phyloP scores from a whole-genome alignment of 1,139 yeast genomes.

The Pichia sp. region DNA sequence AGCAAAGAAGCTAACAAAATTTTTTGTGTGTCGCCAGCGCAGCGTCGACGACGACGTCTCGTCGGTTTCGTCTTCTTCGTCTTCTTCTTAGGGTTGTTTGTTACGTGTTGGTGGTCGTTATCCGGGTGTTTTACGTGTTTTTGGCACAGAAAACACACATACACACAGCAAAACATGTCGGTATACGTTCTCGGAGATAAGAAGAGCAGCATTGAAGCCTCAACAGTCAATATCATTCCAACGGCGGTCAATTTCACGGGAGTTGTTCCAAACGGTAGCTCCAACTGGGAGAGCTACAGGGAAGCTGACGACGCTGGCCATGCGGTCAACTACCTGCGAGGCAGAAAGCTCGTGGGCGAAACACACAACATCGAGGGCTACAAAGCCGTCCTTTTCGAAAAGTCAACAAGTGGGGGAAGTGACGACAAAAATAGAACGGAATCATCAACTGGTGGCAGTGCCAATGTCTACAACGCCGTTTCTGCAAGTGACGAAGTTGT shows the following conservation, averaged over 20 bases:
- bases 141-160: too few species aligned
- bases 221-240: constrained; percentile 15
- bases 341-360: constrained; percentile 18
- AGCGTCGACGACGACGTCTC: too few species aligned
- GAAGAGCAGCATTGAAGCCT: neutral
- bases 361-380: neutral
- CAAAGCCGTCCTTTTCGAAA: constrained; percentile 1
- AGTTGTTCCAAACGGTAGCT: constrained; percentile 12
- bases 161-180: neutral
- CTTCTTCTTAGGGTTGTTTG: too few species aligned
- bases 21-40: too few species aligned
- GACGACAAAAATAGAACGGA: too few species aligned
- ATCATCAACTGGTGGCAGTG: too few species aligned
- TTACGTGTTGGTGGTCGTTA: too few species aligned
- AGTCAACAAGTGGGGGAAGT: too few species aligned
- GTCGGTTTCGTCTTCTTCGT: too few species aligned
- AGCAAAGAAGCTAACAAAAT: too few species aligned
- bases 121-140: too few species aligned
- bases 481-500: neutral
- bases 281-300: constrained; percentile 10
- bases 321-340: constrained; percentile 19
- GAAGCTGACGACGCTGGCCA: neutral
- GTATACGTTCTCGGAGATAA: neutral
- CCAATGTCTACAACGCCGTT: constrained; percentile 3
- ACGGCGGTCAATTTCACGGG: constrained; percentile 17